Conservation (phyloP, 1,284 basidiomycete genomes). For the Austropuccinia psidii region DNA sequence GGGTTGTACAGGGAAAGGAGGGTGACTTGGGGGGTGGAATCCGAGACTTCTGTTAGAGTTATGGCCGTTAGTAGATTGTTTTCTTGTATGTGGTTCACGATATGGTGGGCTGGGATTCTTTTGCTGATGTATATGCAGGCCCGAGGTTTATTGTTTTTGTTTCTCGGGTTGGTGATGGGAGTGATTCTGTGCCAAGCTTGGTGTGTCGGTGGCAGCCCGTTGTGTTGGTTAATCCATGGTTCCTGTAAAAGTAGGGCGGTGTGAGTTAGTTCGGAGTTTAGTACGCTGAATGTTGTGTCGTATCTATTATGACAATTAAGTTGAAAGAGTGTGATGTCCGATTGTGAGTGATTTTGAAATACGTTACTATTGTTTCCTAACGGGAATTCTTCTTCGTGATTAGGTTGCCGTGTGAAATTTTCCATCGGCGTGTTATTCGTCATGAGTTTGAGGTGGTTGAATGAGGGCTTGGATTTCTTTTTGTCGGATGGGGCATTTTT, state of each 20-base stretch:
- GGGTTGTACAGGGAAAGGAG: not conserved
- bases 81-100: not conserved
- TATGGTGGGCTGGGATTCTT: not conserved
- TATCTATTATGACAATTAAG: conserved; percentile 10
- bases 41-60: no score
- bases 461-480: no score
- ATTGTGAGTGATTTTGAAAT: no score
- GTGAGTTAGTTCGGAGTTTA: not conserved
- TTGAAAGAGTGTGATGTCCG: no score
- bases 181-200: not conserved
- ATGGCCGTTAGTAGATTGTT: no score
- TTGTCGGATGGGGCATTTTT: no score
- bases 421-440: no score
- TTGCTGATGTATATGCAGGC: conserved; percentile 12
- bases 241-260: not conserved
- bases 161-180: not conserved
- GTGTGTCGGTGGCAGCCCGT: not conserved
- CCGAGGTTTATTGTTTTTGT: not conserved
- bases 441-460: no score
- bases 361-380: no score
- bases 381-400: no score
- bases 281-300: conserved; percentile 1
- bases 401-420: no score
- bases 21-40: no score
- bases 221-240: not conserved